Conservation (phyloP, 768 basidiomycete genomes). For the Favolaschia claudopus region DNA sequence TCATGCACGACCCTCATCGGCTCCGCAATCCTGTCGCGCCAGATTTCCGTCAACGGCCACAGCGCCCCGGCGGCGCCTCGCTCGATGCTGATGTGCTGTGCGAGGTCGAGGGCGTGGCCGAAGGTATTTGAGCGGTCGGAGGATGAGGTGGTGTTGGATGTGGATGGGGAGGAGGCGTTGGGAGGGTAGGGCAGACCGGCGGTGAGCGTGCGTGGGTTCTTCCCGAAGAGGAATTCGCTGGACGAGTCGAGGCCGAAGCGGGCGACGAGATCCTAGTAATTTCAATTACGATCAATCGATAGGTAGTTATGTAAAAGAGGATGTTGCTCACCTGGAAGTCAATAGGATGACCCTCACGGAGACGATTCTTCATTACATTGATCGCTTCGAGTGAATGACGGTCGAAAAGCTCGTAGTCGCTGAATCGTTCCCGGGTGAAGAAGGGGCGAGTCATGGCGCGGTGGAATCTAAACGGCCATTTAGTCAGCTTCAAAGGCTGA, state of each 20-base stretch:
- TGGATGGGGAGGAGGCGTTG: constrained; percentile 24
- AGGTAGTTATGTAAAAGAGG: not conserved
- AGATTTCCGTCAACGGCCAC: constrained; percentile 65
- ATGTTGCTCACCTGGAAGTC: constrained; percentile 69
- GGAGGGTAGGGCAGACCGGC: constrained; percentile 56
- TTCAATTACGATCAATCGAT: not conserved
- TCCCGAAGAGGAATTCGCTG: constrained; percentile 64
- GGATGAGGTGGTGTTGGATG: not conserved
- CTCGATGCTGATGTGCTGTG: constrained; percentile 48
- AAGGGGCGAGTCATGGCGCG: constrained; percentile 75
- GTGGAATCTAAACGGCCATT: constrained; percentile 55
- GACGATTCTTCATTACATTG: constrained; percentile 49
- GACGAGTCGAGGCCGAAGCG: constrained; percentile 69
- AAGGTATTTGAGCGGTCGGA: constrained; percentile 45
- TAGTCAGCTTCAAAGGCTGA: not conserved
- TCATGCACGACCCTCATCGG: constrained; percentile 55
- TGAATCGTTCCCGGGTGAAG: constrained; percentile 67
- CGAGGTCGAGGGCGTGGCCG: constrained; percentile 54
- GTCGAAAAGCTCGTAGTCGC: constrained; percentile 69
- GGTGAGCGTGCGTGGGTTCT: constrained; percentile 53
- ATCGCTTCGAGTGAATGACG: constrained; percentile 60
- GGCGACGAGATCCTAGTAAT: constrained; percentile 56
- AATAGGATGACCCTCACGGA: constrained; percentile 55
- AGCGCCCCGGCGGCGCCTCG: constrained; percentile 49
- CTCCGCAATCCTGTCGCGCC: constrained; percentile 51